Conservation (phyloP, 2,329 filamentous ascomycete species). For the Xylariomycetidae sp. region DNA sequence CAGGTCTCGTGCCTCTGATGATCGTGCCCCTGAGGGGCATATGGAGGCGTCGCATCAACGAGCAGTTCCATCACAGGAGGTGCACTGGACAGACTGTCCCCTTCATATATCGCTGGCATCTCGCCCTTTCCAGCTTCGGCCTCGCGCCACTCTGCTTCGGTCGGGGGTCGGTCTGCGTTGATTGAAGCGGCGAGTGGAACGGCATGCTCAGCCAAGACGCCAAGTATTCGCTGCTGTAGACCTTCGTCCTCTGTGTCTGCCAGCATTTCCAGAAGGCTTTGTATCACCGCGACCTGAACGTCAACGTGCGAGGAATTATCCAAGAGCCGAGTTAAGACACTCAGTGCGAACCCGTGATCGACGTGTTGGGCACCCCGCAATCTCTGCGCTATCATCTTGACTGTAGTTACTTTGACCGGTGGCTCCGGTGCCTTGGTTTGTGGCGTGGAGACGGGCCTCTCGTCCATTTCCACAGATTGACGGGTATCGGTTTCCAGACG, state of each 20-base stretch:
- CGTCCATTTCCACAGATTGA: too few relatives aligned
- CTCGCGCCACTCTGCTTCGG: constrained; percentile 24
- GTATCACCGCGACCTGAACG: constrained; percentile 23
- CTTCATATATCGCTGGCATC: constrained; percentile 10
- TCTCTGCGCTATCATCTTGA: constrained; percentile 32
- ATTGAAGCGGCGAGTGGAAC: constrained; percentile 25
- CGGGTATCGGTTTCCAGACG: neutral
- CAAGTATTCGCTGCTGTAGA: constrained; percentile 17
- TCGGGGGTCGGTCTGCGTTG: constrained; percentile 21
- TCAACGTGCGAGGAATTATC: constrained; percentile 27
- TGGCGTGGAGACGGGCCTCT: too few relatives aligned
- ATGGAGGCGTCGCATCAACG: neutral
- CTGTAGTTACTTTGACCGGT: constrained; percentile 28
- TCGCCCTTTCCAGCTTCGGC: constrained; percentile 3
- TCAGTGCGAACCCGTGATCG: constrained; percentile 16
- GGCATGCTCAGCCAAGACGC: constrained; percentile 19
- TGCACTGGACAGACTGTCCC: constrained; percentile 1
- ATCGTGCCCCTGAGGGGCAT: neutral
- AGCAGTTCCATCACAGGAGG: constrained; percentile 14
- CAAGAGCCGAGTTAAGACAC: constrained; percentile 25
- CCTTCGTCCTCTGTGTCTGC: constrained; percentile 8
- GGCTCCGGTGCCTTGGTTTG: constrained; percentile 6
- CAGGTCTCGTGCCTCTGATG: constrained; percentile 5
- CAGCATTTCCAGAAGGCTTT: constrained; percentile 21
- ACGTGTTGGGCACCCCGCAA: constrained; percentile 24